A percentile compares a stretch with the other conserved stretches of the same genome.
phyloP scores from a whole-genome alignment of 2,329 filamentous ascomycete species.

The Scytalidium lignicola region DNA sequence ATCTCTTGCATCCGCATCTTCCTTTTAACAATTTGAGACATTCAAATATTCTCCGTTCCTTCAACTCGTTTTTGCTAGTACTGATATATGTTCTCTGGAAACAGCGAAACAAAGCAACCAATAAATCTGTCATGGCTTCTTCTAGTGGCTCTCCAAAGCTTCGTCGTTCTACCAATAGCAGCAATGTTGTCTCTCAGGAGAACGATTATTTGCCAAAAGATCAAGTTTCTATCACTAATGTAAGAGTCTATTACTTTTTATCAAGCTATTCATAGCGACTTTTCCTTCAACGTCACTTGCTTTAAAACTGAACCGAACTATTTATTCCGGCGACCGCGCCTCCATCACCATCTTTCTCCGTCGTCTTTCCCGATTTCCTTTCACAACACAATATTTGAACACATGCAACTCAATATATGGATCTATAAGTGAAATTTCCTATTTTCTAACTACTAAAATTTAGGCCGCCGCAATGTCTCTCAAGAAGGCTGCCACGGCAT shows the following conservation, averaged over 20 bases:
- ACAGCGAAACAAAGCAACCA: slow-evolving; percentile 9
- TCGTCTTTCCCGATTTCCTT: neutral
- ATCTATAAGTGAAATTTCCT: neutral
- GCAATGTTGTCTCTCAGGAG: slow-evolving; percentile 34
- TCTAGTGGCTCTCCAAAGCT: slow-evolving; percentile 38
- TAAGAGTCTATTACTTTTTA: neutral
- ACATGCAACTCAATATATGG: neutral
- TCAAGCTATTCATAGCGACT: neutral
- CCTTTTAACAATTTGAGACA: slow-evolving; percentile 8
- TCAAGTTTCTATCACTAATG: neutral
- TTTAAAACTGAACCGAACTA: neutral
- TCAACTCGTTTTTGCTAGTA: slow-evolving; percentile 23
- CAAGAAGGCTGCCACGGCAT: slow-evolving; percentile 35
- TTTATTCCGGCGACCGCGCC: neutral
- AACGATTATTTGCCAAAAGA: slow-evolving; percentile 10
- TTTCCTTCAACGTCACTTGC: neutral
- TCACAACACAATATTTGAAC: neutral
- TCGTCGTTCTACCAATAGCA: slow-evolving; percentile 29
- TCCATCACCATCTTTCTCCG: neutral
- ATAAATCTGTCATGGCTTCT: slow-evolving; percentile 35
- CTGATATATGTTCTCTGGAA: slow-evolving; percentile 10
- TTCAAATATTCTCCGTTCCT: slow-evolving; percentile 12
- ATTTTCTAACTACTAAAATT: neutral
- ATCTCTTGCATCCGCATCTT: slow-evolving; percentile 10
- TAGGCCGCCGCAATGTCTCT: slow-evolving; percentile 19